These are phyloP conservation scores for Lasiodiplodia sp. DNA, from an alignment of 2,329 filamentous ascomycete species.

Conservation along the genomic window DNA sequence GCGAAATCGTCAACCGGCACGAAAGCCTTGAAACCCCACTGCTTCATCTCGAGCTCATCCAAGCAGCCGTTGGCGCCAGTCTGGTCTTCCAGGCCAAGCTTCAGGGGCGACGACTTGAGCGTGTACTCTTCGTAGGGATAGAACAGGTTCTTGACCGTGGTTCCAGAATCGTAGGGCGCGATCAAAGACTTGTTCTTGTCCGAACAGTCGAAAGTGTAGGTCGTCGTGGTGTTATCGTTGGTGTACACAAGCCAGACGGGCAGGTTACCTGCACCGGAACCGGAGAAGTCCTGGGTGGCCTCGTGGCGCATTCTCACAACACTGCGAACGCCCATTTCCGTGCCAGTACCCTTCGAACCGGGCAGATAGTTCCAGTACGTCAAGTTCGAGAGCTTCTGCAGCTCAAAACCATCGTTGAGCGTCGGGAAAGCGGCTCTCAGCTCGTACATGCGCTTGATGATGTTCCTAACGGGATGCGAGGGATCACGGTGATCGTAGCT, in stretches of 20 bases:
- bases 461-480: constrained; percentile 66
- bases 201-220: constrained; percentile 67
- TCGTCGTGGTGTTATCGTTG: constrained; percentile 57
- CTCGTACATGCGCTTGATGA: constrained; percentile 68
- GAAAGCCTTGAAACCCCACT: constrained; percentile 67
- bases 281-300: constrained; percentile 57
- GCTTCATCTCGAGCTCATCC: constrained; percentile 58
- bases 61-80: constrained; percentile 64
- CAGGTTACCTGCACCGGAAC: constrained; percentile 51
- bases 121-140: constrained; percentile 65
- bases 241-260: constrained; percentile 61
- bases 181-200: constrained; percentile 59
- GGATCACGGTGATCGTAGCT: constrained; percentile 69
- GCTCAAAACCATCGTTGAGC: constrained; percentile 65
- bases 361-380: constrained; percentile 46
- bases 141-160: constrained; percentile 68
- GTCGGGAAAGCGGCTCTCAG: constrained; percentile 64
- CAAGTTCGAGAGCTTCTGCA: constrained; percentile 65
- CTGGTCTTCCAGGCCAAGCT: constrained; percentile 43
- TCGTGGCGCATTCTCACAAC: constrained; percentile 42
- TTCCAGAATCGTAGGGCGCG: constrained; percentile 62
- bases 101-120: constrained; percentile 55
- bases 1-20: constrained; percentile 62
- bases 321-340: constrained; percentile 61
- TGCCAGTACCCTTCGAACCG: constrained; percentile 36